Evolutionary conservation across 495 filamentous ascomycete genomes (phyloP), one percentile per base, ranked within the genome.

Genomic region (Penicillium steckii): DNA sequence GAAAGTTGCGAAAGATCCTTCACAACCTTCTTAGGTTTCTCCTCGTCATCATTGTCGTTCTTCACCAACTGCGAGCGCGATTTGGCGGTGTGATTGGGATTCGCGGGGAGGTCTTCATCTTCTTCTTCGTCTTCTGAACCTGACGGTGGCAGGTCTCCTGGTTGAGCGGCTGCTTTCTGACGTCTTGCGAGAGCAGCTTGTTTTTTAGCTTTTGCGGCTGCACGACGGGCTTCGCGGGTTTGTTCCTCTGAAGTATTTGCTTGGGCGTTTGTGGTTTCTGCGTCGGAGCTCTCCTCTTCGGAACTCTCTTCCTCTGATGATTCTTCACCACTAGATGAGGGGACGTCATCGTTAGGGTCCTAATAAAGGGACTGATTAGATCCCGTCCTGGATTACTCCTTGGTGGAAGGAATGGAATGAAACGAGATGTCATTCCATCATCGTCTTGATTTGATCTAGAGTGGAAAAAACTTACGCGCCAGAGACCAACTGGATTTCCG

Each of bases 191-290:
- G 85, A 18, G 91, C 95, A 6, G 90, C 92, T 55, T 87, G 85
- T 71, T 98, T 98, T 66, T 86, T 88, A 21, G 91, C 90, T 76
- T 96, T 96, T 60, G 91, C 90, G 46, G 87, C 87, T 22, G 86
- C 86, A 61, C 85, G 86, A 60, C 94, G 93, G 64, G 95, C 81
- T 66, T 97, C 93, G 62, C 94, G 90, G 51, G 83, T 91, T 69
- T 89, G 64, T 46, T 83, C 81, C 22, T 69, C 55, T 5, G 59
- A 17, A 12, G 29, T 6, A 12, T 8, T 33, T 21, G 38, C 7
- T 21, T 6, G 57, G 8, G 42, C 30, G n/a, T 44, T 42, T 55
- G 53, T 61, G 40, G 68, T 46, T 18, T 61, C 58, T 17, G 70
- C 62, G 46, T 79, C 77, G 30, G n/a, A n/a, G n/a, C n/a, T n/a